These are phyloP conservation scores for Stentor coeruleus DNA, from an alignment of 73 alveolate species.

Conservation along the genomic window DNA sequence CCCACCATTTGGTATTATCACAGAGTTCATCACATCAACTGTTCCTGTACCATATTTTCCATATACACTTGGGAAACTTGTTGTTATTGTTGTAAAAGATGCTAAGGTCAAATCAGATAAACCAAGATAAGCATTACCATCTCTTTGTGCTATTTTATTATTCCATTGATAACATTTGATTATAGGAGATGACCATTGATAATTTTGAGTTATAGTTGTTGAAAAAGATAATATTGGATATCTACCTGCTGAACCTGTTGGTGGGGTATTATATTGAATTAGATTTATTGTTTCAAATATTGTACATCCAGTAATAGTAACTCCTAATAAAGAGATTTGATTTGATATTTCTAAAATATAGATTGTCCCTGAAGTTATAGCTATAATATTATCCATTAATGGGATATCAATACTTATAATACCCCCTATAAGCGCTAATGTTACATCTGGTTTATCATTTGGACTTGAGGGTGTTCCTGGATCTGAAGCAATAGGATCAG, in stretches of 20 bases:
- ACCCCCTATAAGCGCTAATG: slow-evolving; percentile 1
- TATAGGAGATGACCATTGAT: slow-evolving; percentile 15
- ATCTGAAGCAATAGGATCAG: background rate
- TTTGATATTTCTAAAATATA: background rate
- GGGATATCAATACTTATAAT: background rate
- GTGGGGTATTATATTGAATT: background rate
- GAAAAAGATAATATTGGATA: background rate
- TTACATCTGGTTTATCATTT: background rate
- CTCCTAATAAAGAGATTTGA: background rate
- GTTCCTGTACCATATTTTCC: background rate
- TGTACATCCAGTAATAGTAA: background rate
- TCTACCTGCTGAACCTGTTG: slow-evolving; percentile 6
- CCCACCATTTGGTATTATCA: background rate
- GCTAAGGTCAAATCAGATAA: background rate
- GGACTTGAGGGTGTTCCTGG: slow-evolving; percentile 24
- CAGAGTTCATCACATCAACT: background rate
- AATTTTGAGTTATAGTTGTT: background rate
- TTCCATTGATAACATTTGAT: background rate
- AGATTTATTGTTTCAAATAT: background rate
- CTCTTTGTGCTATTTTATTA: background rate
- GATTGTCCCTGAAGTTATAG: slow-evolving; percentile 3
- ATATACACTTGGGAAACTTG: background rate
- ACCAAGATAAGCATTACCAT: background rate
- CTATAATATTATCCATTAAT: background rate
- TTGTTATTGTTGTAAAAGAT: background rate